Base-by-base conservation (phyloP, 2,329 filamentous ascomycete genomes). In the Ophiostoma pallidulum region DNA sequence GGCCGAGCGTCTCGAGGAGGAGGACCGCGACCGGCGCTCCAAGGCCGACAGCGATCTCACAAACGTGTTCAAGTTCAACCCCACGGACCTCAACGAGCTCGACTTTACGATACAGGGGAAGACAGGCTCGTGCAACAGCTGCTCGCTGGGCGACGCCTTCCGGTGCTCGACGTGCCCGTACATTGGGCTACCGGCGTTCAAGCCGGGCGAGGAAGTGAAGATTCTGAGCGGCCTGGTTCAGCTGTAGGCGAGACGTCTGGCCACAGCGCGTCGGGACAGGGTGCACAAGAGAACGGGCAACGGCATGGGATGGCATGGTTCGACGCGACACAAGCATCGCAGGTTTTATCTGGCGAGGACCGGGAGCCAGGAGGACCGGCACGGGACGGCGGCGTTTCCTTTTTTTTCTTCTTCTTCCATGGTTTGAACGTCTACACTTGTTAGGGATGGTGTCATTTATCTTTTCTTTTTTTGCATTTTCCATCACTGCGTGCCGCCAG, bases 61-160 rank as follows among this genome's bases (percentile, higher is more conserved):
- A 60, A 73, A 80, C 18, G 70, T 88, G 53, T 51, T 53, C 45
- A 86, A 85, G 66, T 73, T 95, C 44, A 78, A 75, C 42, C 71
- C 79, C 1, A 82, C 87, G 58, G 92, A 98, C 62, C 69, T 98
- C 41, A 81, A 78, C 44, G 91, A 97, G 65, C 75, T 97, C 8
- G 92, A 98, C 66, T 97, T 98, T 62, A 98, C 92, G 1, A 87
- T 97, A n/a, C 77, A 94, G 66, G 92, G 92, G 57, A 97, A 96
- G 71, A 86, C 91, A 6, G 91, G 92, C 47, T 94, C 86, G 16
- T 98, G 92, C 64, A 55, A 55, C 24, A 96, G 91, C 67, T 97
- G 92, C 66, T 84, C 89, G 24, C 74, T 98, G 14, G 92, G 92
- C 43, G 91, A 97, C 65, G 91, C 92, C 4, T 89, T 89, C 69